These are phyloP conservation scores for Avena insularis DNA, from an alignment of 176 grass and related monocot species.

Conservation along the genomic window DNA sequence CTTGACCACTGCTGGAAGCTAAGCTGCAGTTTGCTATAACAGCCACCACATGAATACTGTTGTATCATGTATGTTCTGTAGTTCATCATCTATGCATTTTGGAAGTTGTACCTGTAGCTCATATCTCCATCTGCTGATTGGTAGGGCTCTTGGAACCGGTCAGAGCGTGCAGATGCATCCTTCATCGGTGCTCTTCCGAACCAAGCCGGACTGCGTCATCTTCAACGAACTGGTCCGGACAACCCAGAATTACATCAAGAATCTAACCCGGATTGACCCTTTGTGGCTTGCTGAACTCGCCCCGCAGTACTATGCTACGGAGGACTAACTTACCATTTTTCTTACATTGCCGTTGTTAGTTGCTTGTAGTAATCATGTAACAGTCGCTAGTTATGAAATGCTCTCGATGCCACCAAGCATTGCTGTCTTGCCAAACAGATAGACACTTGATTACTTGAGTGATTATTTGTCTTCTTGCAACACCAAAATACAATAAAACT, in stretches of 20 bases:
- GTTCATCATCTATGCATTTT: neutral
- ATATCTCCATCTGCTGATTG: neutral
- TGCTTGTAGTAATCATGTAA: neutral
- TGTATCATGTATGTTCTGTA: neutral
- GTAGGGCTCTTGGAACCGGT: slow-evolving; percentile 70
- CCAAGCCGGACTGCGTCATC: slow-evolving; percentile 75
- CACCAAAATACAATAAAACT: neutral
- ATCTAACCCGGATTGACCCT: slow-evolving; percentile 76
- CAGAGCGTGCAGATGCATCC: slow-evolving; percentile 87
- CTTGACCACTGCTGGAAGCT: neutral
- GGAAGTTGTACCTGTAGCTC: neutral
- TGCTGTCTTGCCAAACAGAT: too few species aligned
- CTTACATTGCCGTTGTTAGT: neutral
- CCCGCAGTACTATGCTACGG: slow-evolving; percentile 73
- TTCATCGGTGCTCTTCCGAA: slow-evolving; percentile 80
- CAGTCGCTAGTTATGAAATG: neutral
- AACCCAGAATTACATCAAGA: slow-evolving; percentile 75
- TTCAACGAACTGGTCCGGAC: slow-evolving; percentile 88
- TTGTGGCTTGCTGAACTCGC: slow-evolving; percentile 95
- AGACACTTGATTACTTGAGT: neutral
- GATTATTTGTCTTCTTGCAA: neutral
- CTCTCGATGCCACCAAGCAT: neutral
- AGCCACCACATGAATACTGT: neutral
- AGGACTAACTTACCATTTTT: slow-evolving; percentile 43
- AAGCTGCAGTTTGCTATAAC: neutral